Percentiles rank a stretch among this genome's conserved stretches.
Conservation (phyloP, 1,284 basidiomycete species). For the Wolfiporia cocos region DNA sequence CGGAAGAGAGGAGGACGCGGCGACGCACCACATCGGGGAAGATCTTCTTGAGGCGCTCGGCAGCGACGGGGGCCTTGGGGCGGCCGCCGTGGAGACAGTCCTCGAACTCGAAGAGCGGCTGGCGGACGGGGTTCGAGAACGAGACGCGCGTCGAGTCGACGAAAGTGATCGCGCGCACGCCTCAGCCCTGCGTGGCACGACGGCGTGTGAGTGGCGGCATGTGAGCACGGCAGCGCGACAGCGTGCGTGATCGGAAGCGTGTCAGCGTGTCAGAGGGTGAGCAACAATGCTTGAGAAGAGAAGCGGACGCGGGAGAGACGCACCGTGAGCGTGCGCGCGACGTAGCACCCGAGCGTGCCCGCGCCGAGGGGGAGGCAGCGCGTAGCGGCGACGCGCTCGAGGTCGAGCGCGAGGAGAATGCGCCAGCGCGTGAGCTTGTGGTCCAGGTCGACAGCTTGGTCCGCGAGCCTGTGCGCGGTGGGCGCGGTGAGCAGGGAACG, state of each 20-base stretch:
- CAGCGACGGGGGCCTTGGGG: conserved; percentile 90
- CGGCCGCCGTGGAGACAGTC: conserved; percentile 92
- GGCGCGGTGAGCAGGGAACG: no score
- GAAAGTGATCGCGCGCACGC: conserved; percentile 88
- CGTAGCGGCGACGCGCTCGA: conserved; percentile 81
- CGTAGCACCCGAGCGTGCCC: conserved; percentile 96
- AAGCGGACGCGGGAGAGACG: conserved; percentile 19
- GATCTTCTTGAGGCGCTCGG: conserved; percentile 78
- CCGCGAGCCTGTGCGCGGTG: conserved; percentile 89
- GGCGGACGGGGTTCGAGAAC: conserved; percentile 95
- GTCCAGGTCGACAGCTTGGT: conserved; percentile 95
- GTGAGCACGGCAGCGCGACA: no score
- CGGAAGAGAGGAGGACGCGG: no score
- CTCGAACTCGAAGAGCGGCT: conserved; percentile 92
- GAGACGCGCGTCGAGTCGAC: conserved; percentile 90
- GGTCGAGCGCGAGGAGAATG: conserved; percentile 83
- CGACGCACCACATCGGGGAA: conserved; percentile 84
- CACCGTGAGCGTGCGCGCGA: conserved; percentile 86
- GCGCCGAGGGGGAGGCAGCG: conserved; percentile 88
- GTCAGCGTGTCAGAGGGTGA: no score
- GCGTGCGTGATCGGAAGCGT: no score
- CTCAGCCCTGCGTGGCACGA: conserved; percentile 76
- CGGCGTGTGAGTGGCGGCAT: no score
- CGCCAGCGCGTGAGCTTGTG: conserved; percentile 98
- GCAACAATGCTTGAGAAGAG: no score